A percentile compares a stretch with the other conserved stretches of the same genome.
Conservation (phyloP, 805 yeast genomes). For the Sugiyamaella chiloensis region DNA sequence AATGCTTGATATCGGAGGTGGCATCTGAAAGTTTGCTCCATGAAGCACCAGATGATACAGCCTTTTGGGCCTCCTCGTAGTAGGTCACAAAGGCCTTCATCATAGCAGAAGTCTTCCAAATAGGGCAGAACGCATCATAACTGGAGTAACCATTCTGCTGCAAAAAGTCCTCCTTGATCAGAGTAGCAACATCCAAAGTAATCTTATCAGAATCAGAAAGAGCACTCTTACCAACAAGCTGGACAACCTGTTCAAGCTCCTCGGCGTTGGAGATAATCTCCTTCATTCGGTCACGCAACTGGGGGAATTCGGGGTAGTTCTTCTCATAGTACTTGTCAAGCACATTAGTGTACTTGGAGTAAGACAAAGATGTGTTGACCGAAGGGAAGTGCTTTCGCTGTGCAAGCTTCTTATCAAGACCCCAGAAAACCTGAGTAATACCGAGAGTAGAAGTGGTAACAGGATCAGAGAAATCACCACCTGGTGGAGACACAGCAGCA, state of each 20-base stretch:
- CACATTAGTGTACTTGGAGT: slow-evolving; percentile 91
- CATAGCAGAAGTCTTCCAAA: slow-evolving; percentile 98
- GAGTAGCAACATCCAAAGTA: slow-evolving; percentile 84
- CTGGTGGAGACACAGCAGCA: slow-evolving; percentile 99
- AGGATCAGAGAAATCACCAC: slow-evolving; percentile 99
- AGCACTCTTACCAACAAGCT: slow-evolving; percentile 98
- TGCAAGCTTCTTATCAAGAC: slow-evolving; percentile 96
- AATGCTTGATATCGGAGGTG: slow-evolving; percentile 86
- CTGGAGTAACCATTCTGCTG: slow-evolving; percentile 99
- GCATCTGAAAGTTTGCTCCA: slow-evolving; percentile 92
- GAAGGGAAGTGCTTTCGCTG: slow-evolving; percentile 99
- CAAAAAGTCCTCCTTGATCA: slow-evolving; percentile 95
- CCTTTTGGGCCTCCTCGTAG: slow-evolving; percentile 96
- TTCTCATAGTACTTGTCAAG: slow-evolving; percentile 80
- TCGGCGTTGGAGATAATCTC: slow-evolving; percentile 96
- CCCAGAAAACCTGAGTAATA: slow-evolving; percentile 99
- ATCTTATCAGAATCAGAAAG: slow-evolving; percentile 95
- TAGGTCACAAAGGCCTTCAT: slow-evolving; percentile 91
- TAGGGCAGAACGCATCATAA: slow-evolving; percentile 98
- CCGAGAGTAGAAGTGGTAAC: slow-evolving; percentile 98
- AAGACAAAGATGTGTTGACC: slow-evolving; percentile 91
- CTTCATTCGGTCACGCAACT: slow-evolving; percentile 83
- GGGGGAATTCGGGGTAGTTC: slow-evolving; percentile 87
- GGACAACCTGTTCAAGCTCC: slow-evolving; percentile 98
- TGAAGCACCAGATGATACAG: slow-evolving; percentile 86